Evolutionary conservation across 2,329 filamentous ascomycete genomes (phyloP), one percentile per base, ranked within the genome.

Genomic region (Colletotrichum neosansevieriae): DNA sequence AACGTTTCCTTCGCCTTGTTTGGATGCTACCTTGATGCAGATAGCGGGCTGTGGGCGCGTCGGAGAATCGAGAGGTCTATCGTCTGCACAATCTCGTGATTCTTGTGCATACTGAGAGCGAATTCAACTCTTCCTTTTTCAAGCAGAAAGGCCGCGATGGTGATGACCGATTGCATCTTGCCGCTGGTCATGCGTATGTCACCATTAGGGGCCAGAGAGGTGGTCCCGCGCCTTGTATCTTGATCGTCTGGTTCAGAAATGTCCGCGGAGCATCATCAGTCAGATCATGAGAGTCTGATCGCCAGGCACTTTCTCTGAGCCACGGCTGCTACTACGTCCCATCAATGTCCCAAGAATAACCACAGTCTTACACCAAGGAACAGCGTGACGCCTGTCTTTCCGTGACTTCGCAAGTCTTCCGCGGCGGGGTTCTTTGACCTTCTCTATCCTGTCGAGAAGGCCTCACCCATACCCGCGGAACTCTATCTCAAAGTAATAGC

Each of bases 161-260:
- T 60, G 38, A 65, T 53, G 63, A 15, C 63, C 63, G 47, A 13
- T 1, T 66, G 49, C 32, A 56, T 34, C 12, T 42, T 66, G 2
- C 45, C 56, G 56, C 47, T 24, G 38, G 12, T 21, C 10, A 7
- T 19, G 15, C 34, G 34, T 42, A 24, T 40, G n/a, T 19, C 38
- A 21, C n/a, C 49, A 21, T 29, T 59, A 29, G 38, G 19, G 32
- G 15, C 15, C 9, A 15, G n/a, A 54, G 32, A 11, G 6, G 17
- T 38, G 1, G 15, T 42, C 40, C 3, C 21, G 21, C 21, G 21
- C 4, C 12, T 49, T 59, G 17, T 57, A 19, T 45, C 40, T 32
- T 56, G 40, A 49, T 62, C 63, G 38, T 42, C 57, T 38, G 47
- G 49, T 56, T 61, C 47, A 34, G 49, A 53, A 49, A 61, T 19